Evolutionary conservation across 2,329 filamentous ascomycete genomes (phyloP).

Genomic region (Alternaria incomplexa): DNA sequence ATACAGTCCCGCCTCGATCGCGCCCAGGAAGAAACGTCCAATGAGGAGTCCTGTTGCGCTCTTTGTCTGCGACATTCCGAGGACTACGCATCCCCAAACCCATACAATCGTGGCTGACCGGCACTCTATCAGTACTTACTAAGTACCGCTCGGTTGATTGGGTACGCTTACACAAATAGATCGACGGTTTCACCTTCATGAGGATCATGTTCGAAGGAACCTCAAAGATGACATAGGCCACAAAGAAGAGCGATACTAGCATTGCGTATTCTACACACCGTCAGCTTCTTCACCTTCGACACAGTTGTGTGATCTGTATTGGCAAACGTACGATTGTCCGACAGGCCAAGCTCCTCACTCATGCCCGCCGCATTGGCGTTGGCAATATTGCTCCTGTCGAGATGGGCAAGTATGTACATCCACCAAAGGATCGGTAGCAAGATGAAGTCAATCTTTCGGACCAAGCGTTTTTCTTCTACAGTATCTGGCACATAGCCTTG

Average conservation of each 20-base stretch:
- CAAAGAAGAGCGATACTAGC: not conserved
- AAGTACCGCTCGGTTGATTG: not conserved
- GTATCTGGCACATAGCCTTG: not conserved
- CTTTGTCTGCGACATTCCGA: not conserved
- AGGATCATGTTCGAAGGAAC: not conserved
- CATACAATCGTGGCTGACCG: not conserved
- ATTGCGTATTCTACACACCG: not conserved
- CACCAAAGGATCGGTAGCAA: not conserved
- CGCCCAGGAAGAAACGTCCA: not conserved
- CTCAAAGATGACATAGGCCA: not conserved
- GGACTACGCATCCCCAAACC: not conserved
- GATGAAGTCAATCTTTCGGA: not conserved
- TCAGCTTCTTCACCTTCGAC: not conserved
- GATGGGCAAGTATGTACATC: not conserved
- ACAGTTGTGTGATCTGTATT: not conserved
- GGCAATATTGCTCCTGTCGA: not conserved
- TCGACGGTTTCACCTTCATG: not conserved
- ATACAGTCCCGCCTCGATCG: not conserved
- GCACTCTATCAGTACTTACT: not conserved
- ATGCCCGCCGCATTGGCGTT: not conserved
- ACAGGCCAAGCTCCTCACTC: not conserved
- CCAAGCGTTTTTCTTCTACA: not conserved
- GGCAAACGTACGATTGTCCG: not conserved
- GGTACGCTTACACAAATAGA: not conserved
- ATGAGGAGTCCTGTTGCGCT: not conserved